Conservation (phyloP, 345 rosid species). For the Gossypium longicalyx region DNA sequence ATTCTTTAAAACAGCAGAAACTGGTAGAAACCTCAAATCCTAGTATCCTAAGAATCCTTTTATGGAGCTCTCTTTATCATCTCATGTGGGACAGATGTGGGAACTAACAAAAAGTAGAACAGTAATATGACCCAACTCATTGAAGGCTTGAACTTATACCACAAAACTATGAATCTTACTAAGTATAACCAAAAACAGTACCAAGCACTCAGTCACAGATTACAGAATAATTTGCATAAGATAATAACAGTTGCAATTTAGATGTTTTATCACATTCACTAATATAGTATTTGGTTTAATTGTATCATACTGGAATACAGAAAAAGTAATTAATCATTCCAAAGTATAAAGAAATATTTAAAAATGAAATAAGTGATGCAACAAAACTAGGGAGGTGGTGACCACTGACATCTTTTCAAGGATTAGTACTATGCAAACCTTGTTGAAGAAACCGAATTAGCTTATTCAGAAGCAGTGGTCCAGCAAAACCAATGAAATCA, state of each 20-base stretch:
- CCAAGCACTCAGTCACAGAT: neutral
- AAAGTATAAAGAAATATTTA: neutral
- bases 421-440: constrained; percentile 40
- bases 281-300: neutral
- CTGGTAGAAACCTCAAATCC: neutral
- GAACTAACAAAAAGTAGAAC: neutral
- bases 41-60: neutral
- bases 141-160: neutral
- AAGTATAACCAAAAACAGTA: neutral
- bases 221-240: neutral
- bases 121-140: neutral
- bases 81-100: neutral
- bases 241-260: neutral
- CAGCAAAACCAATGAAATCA: constrained; percentile 76
- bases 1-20: neutral
- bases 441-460: constrained; percentile 74
- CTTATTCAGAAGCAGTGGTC: constrained; percentile 79
- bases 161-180: neutral
- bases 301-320: neutral
- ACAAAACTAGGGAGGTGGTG: neutral
- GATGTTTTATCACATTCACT: neutral
- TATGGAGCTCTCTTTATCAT: neutral
- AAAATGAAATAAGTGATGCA: neutral
- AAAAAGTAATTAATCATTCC: neutral
- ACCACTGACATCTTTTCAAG: neutral